Evolutionary conservation across 768 basidiomycete genomes (phyloP).

Genomic region (Cyclocybe aegerita): DNA sequence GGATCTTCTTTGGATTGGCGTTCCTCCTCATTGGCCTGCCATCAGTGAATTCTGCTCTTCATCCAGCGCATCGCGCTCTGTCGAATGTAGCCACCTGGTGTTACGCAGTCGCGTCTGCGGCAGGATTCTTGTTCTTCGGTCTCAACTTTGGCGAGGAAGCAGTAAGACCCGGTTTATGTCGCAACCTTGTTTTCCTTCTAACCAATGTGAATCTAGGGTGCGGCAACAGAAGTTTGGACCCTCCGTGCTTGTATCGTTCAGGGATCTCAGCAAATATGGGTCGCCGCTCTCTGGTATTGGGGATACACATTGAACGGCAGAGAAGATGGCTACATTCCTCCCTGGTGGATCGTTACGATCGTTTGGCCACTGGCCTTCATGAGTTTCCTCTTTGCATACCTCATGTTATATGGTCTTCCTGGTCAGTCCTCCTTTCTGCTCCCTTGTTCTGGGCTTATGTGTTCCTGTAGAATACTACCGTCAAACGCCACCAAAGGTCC

Average conservation of each 20-base stretch:
- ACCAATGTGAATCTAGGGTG: conserved; percentile 52
- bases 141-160: conserved; percentile 98
- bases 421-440: conserved; percentile 41
- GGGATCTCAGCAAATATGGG: conserved; percentile 95
- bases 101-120: conserved; percentile 91
- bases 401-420: conserved; percentile 85
- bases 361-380: conserved; percentile 81
- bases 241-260: conserved; percentile 90
- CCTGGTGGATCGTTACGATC: conserved; percentile 84
- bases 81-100: conserved; percentile 84
- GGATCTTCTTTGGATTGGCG: conserved; percentile 88
- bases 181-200: background rate
- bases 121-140: conserved; percentile 91
- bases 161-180: conserved; percentile 35
- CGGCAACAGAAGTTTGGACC: conserved; percentile 94
- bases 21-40: conserved; percentile 93
- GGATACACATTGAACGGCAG: conserved; percentile 73
- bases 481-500: conserved; percentile 93
- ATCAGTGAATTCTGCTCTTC: conserved; percentile 61
- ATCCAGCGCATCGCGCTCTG: conserved; percentile 62
- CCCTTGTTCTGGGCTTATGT: conserved; percentile 4
- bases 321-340: conserved; percentile 51
- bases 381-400: conserved; percentile 75
- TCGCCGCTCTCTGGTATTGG: conserved; percentile 96
- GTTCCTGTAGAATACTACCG: conserved; percentile 71